Conservation (phyloP, 352 stramenopile genomes). For the Elongisporangium anandrum region DNA sequence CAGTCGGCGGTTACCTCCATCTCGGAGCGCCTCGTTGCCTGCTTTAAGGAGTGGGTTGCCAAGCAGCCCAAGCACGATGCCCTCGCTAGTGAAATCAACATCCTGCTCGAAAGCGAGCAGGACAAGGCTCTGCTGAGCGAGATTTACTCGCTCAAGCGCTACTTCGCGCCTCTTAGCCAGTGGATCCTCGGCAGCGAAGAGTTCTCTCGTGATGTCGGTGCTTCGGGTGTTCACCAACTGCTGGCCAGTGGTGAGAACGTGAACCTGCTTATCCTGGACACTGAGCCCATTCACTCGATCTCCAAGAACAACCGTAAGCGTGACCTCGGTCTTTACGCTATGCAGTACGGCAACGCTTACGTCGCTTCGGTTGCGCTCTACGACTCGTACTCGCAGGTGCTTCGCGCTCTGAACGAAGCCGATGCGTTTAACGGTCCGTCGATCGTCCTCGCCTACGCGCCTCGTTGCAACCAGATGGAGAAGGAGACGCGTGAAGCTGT, state of each 20-base stretch:
- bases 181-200: constrained; percentile 79
- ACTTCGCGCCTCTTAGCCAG: constrained; percentile 68
- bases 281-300: constrained; percentile 59
- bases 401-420: constrained; percentile 88
- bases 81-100: constrained; percentile 56
- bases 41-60: constrained; percentile 36
- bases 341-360: constrained; percentile 93
- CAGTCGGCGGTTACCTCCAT: constrained; percentile 17
- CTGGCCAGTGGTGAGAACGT: constrained; percentile 72
- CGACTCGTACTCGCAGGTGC: constrained; percentile 82
- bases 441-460: constrained; percentile 89
- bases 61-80: constrained; percentile 54
- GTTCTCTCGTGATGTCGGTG: constrained; percentile 65
- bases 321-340: constrained; percentile 89
- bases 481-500: constrained; percentile 88
- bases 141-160: constrained; percentile 49
- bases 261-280: constrained; percentile 75
- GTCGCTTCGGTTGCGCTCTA: constrained; percentile 90
- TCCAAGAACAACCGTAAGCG: constrained; percentile 85
- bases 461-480: constrained; percentile 79
- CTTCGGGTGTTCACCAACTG: constrained; percentile 69
- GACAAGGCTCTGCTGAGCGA: constrained; percentile 31
- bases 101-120: constrained; percentile 64
- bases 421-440: constrained; percentile 88
- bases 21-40: constrained; percentile 43